Conservation (phyloP, 2,329 filamentous ascomycete genomes). For the Neofusicoccum parvum region DNA sequence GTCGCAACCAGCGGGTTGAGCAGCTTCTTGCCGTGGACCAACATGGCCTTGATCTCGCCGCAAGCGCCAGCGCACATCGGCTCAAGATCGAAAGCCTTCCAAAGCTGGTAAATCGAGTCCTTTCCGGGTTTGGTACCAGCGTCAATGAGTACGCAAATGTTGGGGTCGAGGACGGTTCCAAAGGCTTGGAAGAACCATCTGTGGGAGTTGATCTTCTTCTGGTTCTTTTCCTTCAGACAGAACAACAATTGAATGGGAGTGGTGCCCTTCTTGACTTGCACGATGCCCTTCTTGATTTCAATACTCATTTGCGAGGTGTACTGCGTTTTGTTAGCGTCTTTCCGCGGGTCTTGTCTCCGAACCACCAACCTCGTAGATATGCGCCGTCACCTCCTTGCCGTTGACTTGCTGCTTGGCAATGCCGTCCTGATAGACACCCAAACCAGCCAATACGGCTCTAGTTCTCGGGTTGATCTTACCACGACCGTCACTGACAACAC, state of each 20-base stretch:
- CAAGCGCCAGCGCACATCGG: constrained; percentile 97
- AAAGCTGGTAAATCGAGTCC: constrained; percentile 95
- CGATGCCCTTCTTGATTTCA: constrained; percentile 86
- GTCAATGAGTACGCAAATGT: constrained; percentile 95
- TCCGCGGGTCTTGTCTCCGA: background rate
- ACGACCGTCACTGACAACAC: constrained; percentile 94
- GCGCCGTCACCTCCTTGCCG: constrained; percentile 90
- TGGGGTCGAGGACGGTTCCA: constrained; percentile 86
- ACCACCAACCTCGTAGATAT: constrained; percentile 73
- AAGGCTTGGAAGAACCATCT: constrained; percentile 99
- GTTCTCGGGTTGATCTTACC: constrained; percentile 95
- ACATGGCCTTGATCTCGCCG: constrained; percentile 98
- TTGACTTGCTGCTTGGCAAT: constrained; percentile 99
- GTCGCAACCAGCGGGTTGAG: constrained; percentile 92
- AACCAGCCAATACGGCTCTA: constrained; percentile 81
- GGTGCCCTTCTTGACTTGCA: constrained; percentile 77
- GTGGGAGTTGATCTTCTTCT: constrained; percentile 99
- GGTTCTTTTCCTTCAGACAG: constrained; percentile 98
- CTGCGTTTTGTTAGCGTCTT: constrained; percentile 26
- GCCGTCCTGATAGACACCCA: constrained; percentile 97
- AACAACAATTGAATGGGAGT: constrained; percentile 96
- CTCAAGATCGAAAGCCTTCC: constrained; percentile 97
- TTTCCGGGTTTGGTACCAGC: constrained; percentile 93
- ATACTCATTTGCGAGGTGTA: constrained; percentile 87
- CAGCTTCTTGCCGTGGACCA: constrained; percentile 83